Percentiles rank a stretch among this genome's conserved stretches.
These are phyloP conservation scores for Septoria petroselini DNA, from an alignment of 2,329 filamentous ascomycete genomes.

Conservation along the genomic window DNA sequence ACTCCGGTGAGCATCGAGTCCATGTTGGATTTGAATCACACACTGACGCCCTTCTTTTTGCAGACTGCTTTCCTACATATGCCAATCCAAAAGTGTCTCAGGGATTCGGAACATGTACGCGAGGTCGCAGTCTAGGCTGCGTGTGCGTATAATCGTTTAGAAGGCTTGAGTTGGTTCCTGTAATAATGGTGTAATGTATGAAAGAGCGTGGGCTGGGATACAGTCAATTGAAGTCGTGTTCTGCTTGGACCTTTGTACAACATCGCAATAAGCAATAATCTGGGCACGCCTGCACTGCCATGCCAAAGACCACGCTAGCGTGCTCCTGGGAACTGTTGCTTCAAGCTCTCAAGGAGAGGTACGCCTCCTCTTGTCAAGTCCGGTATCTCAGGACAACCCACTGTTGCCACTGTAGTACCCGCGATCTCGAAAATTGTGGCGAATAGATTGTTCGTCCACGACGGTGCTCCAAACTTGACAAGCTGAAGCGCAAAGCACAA, in stretches of 20 bases:
- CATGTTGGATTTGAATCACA: neutral
- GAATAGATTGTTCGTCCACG: slow-evolving; percentile 9
- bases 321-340: slow-evolving; percentile 9
- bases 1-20: neutral
- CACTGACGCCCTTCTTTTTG: neutral
- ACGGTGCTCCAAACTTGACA: slow-evolving; percentile 3
- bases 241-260: too few relatives aligned
- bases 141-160: neutral
- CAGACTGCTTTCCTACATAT: neutral
- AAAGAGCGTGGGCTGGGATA: too few relatives aligned
- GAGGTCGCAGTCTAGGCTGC: neutral
- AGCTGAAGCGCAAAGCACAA: slow-evolving; percentile 8
- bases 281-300: too few relatives aligned
- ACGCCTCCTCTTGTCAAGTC: slow-evolving; percentile 7
- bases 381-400: slow-evolving; percentile 9
- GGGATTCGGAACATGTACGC: neutral
- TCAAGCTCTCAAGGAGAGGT: neutral
- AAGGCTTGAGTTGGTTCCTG: too few relatives aligned
- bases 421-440: slow-evolving; percentile 1
- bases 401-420: neutral
- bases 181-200: too few relatives aligned
- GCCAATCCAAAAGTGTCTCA: neutral
- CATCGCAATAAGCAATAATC: too few relatives aligned
- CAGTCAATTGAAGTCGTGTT: too few relatives aligned
- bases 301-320: too few relatives aligned